Conservation (phyloP, 2,329 filamentous ascomycete species). For the Ophiostoma himal-ulmi region DNA sequence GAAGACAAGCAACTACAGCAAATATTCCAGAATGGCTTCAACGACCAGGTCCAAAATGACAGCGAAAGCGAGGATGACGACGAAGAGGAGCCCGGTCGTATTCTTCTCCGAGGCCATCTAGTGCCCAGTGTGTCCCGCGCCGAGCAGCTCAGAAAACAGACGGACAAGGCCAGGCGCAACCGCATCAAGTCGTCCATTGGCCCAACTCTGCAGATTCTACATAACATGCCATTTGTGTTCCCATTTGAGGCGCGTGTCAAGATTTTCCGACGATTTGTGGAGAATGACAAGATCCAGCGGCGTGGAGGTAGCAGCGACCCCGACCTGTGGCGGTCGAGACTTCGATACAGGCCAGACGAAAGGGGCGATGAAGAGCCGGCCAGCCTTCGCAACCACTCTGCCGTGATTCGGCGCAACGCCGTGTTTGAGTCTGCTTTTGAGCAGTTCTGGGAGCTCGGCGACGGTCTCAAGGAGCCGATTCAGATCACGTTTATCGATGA, state of each 20-base stretch:
- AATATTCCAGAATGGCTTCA: conserved; percentile 51
- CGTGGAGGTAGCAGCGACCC: conserved; percentile 64
- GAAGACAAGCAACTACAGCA: conserved; percentile 79
- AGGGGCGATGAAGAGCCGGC: conserved; percentile 24
- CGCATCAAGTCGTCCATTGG: conserved; percentile 72
- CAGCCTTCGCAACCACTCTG: conserved; percentile 55
- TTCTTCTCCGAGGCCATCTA: neutral
- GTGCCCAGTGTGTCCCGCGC: conserved; percentile 31
- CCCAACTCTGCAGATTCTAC: conserved; percentile 80
- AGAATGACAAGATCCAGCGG: conserved; percentile 68
- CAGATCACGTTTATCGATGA: conserved; percentile 94
- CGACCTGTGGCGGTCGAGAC: conserved; percentile 64
- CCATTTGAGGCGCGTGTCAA: conserved; percentile 87
- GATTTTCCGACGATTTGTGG: conserved; percentile 90
- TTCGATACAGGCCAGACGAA: conserved; percentile 40
- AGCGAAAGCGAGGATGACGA: conserved; percentile 1
- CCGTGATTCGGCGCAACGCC: conserved; percentile 68
- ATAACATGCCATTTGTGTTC: conserved; percentile 96
- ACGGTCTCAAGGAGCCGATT: conserved; percentile 86
- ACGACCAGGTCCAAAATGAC: conserved; percentile 18
- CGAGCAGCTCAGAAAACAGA: conserved; percentile 57
- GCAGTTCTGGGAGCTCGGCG: conserved; percentile 74
- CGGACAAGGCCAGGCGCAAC: conserved; percentile 61
- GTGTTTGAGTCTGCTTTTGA: conserved; percentile 82
- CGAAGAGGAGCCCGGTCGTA: neutral